Evolutionary conservation across 768 basidiomycete species (phyloP).

Genomic region (Psilocybe cubensis): DNA sequence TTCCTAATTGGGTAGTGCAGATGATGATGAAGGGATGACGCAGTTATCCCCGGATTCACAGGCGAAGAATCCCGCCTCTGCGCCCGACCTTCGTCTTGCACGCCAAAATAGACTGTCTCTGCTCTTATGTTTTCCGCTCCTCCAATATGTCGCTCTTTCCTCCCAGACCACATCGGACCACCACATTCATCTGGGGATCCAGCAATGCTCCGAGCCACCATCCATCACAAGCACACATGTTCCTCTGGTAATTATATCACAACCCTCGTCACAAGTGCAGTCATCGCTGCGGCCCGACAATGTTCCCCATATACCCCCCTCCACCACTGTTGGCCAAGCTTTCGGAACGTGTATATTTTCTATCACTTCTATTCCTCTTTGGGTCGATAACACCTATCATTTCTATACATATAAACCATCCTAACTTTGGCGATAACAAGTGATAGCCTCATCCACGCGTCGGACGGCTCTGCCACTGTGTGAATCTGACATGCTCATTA

Average conservation of each 20-base stretch:
- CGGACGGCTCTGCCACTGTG: not conserved
- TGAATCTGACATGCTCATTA: not conserved
- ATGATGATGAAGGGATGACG: conserved; percentile 10
- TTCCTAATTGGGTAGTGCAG: not conserved
- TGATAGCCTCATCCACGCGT: not conserved
- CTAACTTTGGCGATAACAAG: not conserved
- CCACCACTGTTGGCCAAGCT: not conserved
- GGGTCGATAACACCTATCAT: not conserved
- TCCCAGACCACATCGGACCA: not conserved
- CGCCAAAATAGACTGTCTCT: not conserved
- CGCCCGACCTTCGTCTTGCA: too few species aligned
- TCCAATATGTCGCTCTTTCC: not conserved
- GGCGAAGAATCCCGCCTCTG: not conserved
- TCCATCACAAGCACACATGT: not conserved
- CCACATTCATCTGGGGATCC: not conserved
- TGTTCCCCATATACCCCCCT: not conserved
- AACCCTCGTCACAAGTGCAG: not conserved
- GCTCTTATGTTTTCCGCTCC: not conserved
- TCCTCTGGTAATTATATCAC: not conserved
- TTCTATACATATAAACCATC: not conserved
- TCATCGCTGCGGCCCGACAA: not conserved
- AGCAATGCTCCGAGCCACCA: not conserved
- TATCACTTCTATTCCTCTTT: not conserved
- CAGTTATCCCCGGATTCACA: conserved; percentile 3
- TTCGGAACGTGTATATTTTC: not conserved